phyloP scores from a whole-genome alignment of 192 early-diverging fungal genomes.

The Spizellomyces sp. region DNA sequence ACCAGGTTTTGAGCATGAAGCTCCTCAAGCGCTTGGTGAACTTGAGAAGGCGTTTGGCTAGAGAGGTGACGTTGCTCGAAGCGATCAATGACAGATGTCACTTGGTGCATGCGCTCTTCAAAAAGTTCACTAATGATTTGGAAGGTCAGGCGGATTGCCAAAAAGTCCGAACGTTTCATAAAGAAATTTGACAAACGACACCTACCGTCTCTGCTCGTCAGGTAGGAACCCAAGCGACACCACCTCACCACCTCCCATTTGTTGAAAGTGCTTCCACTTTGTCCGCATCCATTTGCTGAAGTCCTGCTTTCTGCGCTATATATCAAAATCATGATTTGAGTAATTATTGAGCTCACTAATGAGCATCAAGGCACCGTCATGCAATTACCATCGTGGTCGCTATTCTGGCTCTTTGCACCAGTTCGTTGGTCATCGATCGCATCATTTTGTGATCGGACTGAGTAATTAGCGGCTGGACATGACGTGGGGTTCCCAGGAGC shows the following conservation, averaged over 20 bases:
- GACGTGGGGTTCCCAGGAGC: slow-evolving; percentile 31
- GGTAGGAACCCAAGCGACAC: slow-evolving; percentile 39
- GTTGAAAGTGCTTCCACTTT: slow-evolving; percentile 50
- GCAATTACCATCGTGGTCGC: slow-evolving; percentile 27
- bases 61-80: slow-evolving; percentile 47
- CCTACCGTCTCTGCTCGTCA: slow-evolving; percentile 49
- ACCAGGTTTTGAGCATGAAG: slow-evolving; percentile 52
- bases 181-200: neutral
- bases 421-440: slow-evolving; percentile 51
- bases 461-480: slow-evolving; percentile 46
- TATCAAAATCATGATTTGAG: neutral
- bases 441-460: slow-evolving; percentile 53
- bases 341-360: too few relatives aligned
- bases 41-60: slow-evolving; percentile 32
- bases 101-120: slow-evolving; percentile 44
- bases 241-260: slow-evolving; percentile 46
- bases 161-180: neutral
- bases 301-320: slow-evolving; percentile 49
- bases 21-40: slow-evolving; percentile 42
- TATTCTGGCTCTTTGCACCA: slow-evolving; percentile 45
- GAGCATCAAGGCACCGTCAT: neutral
- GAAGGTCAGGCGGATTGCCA: neutral
- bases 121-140: slow-evolving; percentile 37
- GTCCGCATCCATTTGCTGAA: slow-evolving; percentile 55
- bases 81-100: slow-evolving; percentile 38